Evolutionary conservation across 441 rosid species (phyloP).

Genomic region (Erodium texanum): DNA sequence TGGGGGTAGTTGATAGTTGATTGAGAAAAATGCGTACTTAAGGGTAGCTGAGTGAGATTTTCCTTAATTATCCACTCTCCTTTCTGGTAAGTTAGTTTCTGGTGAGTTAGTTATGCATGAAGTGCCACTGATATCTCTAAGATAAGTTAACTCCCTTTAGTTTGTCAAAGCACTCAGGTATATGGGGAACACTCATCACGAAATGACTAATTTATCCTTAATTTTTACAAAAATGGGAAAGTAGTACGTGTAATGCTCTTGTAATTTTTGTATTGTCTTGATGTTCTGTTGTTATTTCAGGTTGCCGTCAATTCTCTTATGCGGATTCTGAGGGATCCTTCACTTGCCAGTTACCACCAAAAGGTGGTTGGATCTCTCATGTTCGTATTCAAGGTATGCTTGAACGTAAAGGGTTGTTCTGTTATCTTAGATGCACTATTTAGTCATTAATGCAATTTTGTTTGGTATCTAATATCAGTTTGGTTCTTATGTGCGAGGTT

Average conservation of each 20-base stretch:
- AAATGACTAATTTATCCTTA: neutral
- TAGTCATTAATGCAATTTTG: slow-evolving; percentile 9
- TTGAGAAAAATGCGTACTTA: too few species aligned
- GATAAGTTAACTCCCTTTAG: neutral
- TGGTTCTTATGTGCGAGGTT: slow-evolving; percentile 45
- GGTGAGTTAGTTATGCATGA: neutral
- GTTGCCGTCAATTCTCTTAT: slow-evolving; percentile 97
- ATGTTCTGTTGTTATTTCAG: slow-evolving; percentile 30
- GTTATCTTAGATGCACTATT: slow-evolving; percentile 2
- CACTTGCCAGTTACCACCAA: slow-evolving; percentile 95
- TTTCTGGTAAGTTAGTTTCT: too few species aligned
- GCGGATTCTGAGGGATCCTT: slow-evolving; percentile 98
- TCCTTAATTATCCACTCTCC: too few species aligned
- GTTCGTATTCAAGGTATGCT: slow-evolving; percentile 89
- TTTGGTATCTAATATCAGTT: slow-evolving; percentile 5
- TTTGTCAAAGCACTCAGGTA: neutral
- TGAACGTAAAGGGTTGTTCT: neutral
- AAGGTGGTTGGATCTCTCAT: slow-evolving; percentile 97
- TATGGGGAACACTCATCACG: neutral
- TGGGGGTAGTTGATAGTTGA: too few species aligned
- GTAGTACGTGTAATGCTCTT: slow-evolving; percentile 9
- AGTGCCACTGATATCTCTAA: neutral
- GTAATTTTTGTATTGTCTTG: slow-evolving; percentile 19
- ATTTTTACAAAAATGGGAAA: neutral
- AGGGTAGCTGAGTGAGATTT: too few species aligned